These are phyloP conservation scores for Lactarius sp. DNA, from an alignment of 768 basidiomycete genomes.

Conservation along the genomic window DNA sequence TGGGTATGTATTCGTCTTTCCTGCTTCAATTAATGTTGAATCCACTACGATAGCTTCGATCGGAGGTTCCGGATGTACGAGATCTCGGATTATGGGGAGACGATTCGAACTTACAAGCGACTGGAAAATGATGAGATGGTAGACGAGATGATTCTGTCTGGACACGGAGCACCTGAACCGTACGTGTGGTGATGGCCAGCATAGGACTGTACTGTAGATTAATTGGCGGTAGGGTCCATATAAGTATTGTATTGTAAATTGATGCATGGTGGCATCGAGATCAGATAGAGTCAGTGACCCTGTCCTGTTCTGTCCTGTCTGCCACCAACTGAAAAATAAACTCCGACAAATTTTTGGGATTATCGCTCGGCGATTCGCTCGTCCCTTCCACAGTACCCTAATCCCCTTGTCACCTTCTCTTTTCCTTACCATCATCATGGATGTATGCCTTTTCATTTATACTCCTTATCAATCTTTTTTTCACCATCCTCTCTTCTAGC, in stretches of 20 bases:
- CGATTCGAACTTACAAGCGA: constrained; percentile 81
- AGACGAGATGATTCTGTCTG: constrained; percentile 59
- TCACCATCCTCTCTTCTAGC: constrained; percentile 36
- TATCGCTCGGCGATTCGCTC: constrained; percentile 26
- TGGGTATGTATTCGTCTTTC: constrained; percentile 44
- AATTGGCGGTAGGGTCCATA: too few relatives aligned
- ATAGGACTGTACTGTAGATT: background rate
- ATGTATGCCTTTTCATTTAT: constrained; percentile 38
- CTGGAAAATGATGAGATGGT: constrained; percentile 65
- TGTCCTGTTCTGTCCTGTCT: background rate
- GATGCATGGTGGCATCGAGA: background rate
- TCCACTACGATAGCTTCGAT: constrained; percentile 59
- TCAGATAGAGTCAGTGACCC: background rate
- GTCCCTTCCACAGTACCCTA: constrained; percentile 7
- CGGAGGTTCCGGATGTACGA: constrained; percentile 87
- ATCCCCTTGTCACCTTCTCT: constrained; percentile 13
- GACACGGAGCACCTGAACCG: constrained; percentile 36
- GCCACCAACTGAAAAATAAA: constrained; percentile 34
- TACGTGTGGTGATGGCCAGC: constrained; percentile 5
- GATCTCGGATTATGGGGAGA: constrained; percentile 87
- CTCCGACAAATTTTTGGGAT: constrained; percentile 57
- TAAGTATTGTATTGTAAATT: background rate
- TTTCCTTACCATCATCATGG: constrained; percentile 35
- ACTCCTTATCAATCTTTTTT: background rate
- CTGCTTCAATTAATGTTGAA: constrained; percentile 7